phyloP scores from a whole-genome alignment of 1,139 yeast genomes.

The Yamadazyma oceani region DNA sequence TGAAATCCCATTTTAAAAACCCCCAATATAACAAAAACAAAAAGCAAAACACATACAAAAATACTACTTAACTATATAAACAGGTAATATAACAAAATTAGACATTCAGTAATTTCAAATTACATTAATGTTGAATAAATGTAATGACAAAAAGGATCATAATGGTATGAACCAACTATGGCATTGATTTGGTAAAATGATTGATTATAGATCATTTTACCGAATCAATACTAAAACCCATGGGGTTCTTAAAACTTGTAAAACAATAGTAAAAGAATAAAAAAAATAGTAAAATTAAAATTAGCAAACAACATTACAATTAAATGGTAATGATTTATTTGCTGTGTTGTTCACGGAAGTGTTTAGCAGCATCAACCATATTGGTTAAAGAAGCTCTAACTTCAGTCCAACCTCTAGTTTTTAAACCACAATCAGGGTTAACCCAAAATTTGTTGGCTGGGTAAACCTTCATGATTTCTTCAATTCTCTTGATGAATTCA shows the following conservation, averaged over 20 bases:
- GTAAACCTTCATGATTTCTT: slow-evolving; percentile 92
- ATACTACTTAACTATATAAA: slow-evolving; percentile 12
- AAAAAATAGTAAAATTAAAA: too few relatives aligned
- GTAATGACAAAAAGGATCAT: slow-evolving; percentile 38
- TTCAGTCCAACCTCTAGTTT: slow-evolving; percentile 96
- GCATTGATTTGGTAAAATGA: too few relatives aligned
- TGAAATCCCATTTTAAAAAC: slow-evolving; percentile 52
- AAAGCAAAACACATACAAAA: slow-evolving; percentile 18
- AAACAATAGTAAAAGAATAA: too few relatives aligned
- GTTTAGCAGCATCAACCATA: slow-evolving; percentile 99
- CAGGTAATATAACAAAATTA: slow-evolving; percentile 6
- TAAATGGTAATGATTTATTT: slow-evolving; percentile 17
- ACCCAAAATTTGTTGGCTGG: slow-evolving; percentile 99
- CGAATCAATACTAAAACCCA: slow-evolving; percentile 24
- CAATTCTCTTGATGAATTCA: slow-evolving; percentile 91
- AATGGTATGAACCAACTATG: slow-evolving; percentile 45
- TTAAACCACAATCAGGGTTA: slow-evolving; percentile 99
- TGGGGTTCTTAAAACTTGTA: slow-evolving; percentile 18
- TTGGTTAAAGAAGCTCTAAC: slow-evolving; percentile 83
- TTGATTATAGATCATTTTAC: too few relatives aligned
- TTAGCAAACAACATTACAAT: slow-evolving; percentile 3
- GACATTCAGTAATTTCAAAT: slow-evolving; percentile 19
- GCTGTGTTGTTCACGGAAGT: slow-evolving; percentile 67
- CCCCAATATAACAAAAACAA: slow-evolving; percentile 23
- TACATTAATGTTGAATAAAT: slow-evolving; percentile 72